phyloP scores from a whole-genome alignment of 345 rosid genomes.

The Excoecaria cochinchinensis region DNA sequence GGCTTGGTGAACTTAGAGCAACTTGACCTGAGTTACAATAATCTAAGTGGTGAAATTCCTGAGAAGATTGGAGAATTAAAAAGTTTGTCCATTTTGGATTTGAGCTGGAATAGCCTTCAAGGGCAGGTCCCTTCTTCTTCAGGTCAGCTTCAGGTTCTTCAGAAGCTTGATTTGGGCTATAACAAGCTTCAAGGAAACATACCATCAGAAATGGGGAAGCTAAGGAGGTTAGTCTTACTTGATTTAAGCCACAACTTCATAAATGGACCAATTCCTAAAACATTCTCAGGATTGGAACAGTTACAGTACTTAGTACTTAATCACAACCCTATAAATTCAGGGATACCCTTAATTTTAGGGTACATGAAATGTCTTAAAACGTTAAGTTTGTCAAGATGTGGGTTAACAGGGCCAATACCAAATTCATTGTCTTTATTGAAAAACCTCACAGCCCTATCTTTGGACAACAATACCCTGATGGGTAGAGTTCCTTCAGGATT shows the following conservation, averaged over 20 bases:
- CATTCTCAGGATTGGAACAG: slow-evolving; percentile 37
- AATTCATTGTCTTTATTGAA: slow-evolving; percentile 30
- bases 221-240: slow-evolving; percentile 43
- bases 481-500: slow-evolving; percentile 40
- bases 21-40: slow-evolving; percentile 49
- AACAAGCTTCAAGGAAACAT: slow-evolving; percentile 37
- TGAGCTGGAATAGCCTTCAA: slow-evolving; percentile 38
- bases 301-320: slow-evolving; percentile 37
- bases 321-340: slow-evolving; percentile 41
- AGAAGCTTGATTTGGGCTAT: slow-evolving; percentile 38
- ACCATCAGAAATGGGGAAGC: slow-evolving; percentile 32
- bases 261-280: slow-evolving; percentile 44
- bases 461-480: slow-evolving; percentile 38
- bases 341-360: slow-evolving; percentile 31
- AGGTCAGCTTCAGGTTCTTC: slow-evolving; percentile 40
- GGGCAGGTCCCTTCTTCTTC: slow-evolving; percentile 36
- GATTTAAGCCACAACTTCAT: slow-evolving; percentile 43
- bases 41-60: slow-evolving; percentile 43
- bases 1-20: slow-evolving; percentile 34
- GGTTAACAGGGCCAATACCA: slow-evolving; percentile 37
- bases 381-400: slow-evolving; percentile 44
- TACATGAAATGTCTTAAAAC: slow-evolving; percentile 30
- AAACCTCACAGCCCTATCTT: slow-evolving; percentile 36
- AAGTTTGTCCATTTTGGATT: slow-evolving; percentile 40
- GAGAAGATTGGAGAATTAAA: slow-evolving; percentile 33